phyloP scores from a whole-genome alignment of 2,329 filamentous ascomycete species.

The Akanthomyces muscarius region DNA sequence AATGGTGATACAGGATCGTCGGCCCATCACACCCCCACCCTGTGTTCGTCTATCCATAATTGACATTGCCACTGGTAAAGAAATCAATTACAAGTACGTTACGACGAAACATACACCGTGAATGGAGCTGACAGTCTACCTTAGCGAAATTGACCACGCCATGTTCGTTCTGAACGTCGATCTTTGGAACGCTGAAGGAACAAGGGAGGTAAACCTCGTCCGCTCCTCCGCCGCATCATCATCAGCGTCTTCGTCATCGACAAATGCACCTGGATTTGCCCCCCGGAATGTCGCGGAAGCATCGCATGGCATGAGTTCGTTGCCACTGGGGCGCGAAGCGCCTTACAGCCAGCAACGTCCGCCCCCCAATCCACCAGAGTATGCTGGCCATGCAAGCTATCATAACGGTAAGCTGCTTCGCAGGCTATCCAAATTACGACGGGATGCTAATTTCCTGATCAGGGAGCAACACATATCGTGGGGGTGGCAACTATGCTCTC shows the following conservation, averaged over 20 bases:
- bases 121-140: constrained; percentile 20
- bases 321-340: constrained; percentile 37
- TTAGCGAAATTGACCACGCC: constrained; percentile 36
- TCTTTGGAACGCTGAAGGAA: constrained; percentile 62
- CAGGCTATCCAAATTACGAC: not conserved
- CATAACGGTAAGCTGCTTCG: constrained; percentile 28
- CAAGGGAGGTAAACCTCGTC: constrained; percentile 62
- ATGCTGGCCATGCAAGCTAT: constrained; percentile 30
- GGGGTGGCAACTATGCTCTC: constrained; percentile 32
- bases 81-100: constrained; percentile 77
- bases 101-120: constrained; percentile 8
- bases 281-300: not conserved
- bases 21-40: constrained; percentile 92
- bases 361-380: constrained; percentile 32
- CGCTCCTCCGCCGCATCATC: constrained; percentile 41
- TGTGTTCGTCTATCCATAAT: constrained; percentile 81
- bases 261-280: not conserved
- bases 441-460: not conserved
- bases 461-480: constrained; percentile 28
- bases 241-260: not conserved
- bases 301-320: not conserved
- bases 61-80: constrained; percentile 69
- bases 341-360: constrained; percentile 26
- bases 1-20: constrained; percentile 64
- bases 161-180: constrained; percentile 61